Evolutionary conservation across 805 yeast species (phyloP).

Genomic region (Wickerhamomyces strasburgensis): DNA sequence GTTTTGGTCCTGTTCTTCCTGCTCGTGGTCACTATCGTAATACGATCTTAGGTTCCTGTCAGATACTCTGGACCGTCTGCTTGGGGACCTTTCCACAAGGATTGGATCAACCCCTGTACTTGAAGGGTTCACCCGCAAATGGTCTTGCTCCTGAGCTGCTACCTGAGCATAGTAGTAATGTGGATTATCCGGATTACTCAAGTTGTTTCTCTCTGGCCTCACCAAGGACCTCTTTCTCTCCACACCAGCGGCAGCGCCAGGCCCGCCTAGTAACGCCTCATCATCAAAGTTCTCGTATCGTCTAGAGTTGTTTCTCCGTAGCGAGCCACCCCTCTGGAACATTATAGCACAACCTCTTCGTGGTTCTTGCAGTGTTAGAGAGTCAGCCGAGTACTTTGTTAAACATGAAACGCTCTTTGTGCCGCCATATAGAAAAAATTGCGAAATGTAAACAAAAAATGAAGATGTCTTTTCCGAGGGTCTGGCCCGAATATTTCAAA

Average conservation of each 20-base stretch:
- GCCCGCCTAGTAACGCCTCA: slow-evolving; percentile 29
- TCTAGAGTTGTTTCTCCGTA: slow-evolving; percentile 19
- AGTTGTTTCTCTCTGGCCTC: slow-evolving; percentile 74
- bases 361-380: too few species aligned
- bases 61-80: slow-evolving; percentile 13
- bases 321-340: slow-evolving; percentile 24
- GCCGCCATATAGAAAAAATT: neutral
- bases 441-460: neutral
- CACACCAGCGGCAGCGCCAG: slow-evolving; percentile 15
- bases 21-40: too few species aligned
- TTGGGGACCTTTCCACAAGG: slow-evolving; percentile 11
- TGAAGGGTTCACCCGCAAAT: slow-evolving; percentile 62
- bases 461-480: too few species aligned
- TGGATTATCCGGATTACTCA: slow-evolving; percentile 64
- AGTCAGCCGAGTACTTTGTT: neutral
- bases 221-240: slow-evolving; percentile 64
- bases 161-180: slow-evolving; percentile 73
- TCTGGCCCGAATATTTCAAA: too few species aligned
- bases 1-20: neutral
- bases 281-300: slow-evolving; percentile 26
- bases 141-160: slow-evolving; percentile 58
- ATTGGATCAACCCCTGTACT: slow-evolving; percentile 68
- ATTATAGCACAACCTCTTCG: slow-evolving; percentile 12
- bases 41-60: too few species aligned
- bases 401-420: neutral